Evolutionary conservation across 2,329 filamentous ascomycete genomes (phyloP), one percentile per base, ranked within the genome.

Genomic region (Orbilia oligospora): DNA sequence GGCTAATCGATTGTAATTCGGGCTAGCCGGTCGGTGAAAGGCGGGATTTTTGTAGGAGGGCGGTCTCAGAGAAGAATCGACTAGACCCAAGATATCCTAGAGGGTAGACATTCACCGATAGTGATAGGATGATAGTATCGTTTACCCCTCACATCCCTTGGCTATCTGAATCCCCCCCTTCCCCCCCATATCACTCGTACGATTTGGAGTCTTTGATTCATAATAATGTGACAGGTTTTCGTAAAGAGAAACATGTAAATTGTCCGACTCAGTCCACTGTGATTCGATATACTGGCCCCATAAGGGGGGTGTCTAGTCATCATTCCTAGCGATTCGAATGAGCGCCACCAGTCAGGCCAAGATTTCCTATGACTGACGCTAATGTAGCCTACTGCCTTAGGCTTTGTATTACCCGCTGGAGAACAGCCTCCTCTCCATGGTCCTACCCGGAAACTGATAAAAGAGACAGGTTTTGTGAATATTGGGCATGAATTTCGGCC

Each of bases 111-210:
- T 41, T 61, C 36, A 44, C 56, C 41, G 56, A 61, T 49, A 48
- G 9, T 51, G 33, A 58, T 49, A 27, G 36, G 33, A n/a, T 5
- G 55, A 51, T 71, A 51, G 16, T 36, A 20, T 38, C 41, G 22
- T 16, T 71, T 71, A 71, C 67, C 67, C 67, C 67, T 71, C 67
- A 71, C 67, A 61, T 70, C 58, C 44, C 33, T 58, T 20, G n/a
- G 30, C 5, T 58, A 36, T 58, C 53, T 38, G 18, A 33, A 16
- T n/a, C 9, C 46, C 56, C 46, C 58, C 36, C 36, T 46, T n/a
- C n/a, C 30, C 36, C 22, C 27, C 38, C 27, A 1, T 48, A 14
- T 30, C 33, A 20, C 24, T 73, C 70, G 70, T 73, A 67, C 70
- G 63, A 67, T 72, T n/a, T 49, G 38, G 44, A 46, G 61, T 73